Percentiles rank a stretch among this genome's conserved stretches.
Conservation (phyloP, 495 filamentous ascomycete species). For the Lasiosphaeris hirsuta region DNA sequence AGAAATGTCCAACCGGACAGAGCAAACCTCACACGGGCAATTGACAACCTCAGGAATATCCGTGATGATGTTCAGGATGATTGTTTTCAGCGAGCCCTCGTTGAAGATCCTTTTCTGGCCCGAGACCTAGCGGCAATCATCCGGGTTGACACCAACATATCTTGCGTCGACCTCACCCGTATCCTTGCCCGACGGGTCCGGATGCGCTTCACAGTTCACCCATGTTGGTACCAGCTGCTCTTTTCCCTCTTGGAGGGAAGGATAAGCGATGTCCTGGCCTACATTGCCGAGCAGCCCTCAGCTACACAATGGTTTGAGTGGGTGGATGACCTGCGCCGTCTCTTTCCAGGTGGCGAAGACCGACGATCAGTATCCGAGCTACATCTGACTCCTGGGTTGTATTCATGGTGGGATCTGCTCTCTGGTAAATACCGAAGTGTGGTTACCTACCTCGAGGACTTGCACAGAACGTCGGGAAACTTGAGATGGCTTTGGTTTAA, state of each 20-base stretch:
- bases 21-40: conserved; percentile 8
- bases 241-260: conserved; percentile 8
- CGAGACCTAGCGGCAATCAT: conserved; percentile 10
- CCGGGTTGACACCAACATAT: conserved; percentile 6
- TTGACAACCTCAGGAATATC: conserved; percentile 7
- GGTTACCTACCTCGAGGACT: conserved; percentile 6
- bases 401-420: conserved; percentile 17
- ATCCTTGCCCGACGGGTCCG: conserved; percentile 7
- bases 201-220: conserved; percentile 5
- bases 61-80: neutral
- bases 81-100: conserved; percentile 13
- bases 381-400: conserved; percentile 1
- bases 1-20: conserved; percentile 8
- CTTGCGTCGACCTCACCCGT: conserved; percentile 13
- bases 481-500: conserved; percentile 21
- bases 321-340: conserved; percentile 8
- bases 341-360: conserved; percentile 7
- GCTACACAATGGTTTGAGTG: conserved; percentile 14
- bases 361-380: conserved; percentile 7
- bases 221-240: conserved; percentile 16
- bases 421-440: conserved; percentile 6
- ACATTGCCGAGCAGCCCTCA: conserved; percentile 13
- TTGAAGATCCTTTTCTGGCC: conserved; percentile 13
- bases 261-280: conserved; percentile 6
- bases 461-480: conserved; percentile 5